A percentile compares a stretch with the other conserved stretches of the same genome.
Conservation (phyloP, 441 rosid genomes). For the Populus trichocarpa region DNA sequence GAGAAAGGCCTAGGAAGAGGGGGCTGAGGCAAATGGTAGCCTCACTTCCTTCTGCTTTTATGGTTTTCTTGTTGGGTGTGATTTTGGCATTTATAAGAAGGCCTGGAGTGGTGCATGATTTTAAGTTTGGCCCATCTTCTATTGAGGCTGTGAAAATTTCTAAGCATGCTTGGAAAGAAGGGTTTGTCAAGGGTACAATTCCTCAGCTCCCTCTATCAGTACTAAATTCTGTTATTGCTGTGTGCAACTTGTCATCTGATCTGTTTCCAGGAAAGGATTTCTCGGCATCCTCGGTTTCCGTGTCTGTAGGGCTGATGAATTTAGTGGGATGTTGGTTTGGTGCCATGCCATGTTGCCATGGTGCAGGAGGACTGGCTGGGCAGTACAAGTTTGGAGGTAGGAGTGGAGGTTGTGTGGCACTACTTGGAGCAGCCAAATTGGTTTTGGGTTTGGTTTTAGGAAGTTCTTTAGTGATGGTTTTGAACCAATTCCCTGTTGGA, state of each 20-base stretch:
- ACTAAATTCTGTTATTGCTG: constrained; percentile 62
- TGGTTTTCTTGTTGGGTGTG: constrained; percentile 56
- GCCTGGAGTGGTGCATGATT: constrained; percentile 34
- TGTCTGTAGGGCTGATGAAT: constrained; percentile 69
- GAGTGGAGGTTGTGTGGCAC: constrained; percentile 66
- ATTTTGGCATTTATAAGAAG: constrained; percentile 50
- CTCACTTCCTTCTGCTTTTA: constrained; percentile 61
- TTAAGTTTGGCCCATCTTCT: constrained; percentile 57
- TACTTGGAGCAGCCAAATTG: constrained; percentile 55
- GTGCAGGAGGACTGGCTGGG: constrained; percentile 74
- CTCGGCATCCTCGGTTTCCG: constrained; percentile 50
- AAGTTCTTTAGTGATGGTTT: constrained; percentile 50
- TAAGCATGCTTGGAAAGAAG: constrained; percentile 59
- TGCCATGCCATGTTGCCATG: constrained; percentile 76
- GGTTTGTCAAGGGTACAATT: constrained; percentile 61
- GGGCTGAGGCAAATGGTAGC: constrained; percentile 33
- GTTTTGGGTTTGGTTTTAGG: constrained; percentile 59
- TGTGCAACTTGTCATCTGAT: constrained; percentile 55
- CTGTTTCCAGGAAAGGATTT: constrained; percentile 66
- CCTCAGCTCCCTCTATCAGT: constrained; percentile 70
- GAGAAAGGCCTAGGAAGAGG: constrained; percentile 20
- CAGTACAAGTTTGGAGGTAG: constrained; percentile 89
- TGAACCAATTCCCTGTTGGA: constrained; percentile 68
- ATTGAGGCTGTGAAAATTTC: constrained; percentile 39
- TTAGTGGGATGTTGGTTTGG: constrained; percentile 81